Percentiles rank a stretch among this genome's conserved stretches.
phyloP scores from a whole-genome alignment of 768 basidiomycete genomes.

The Lyophyllum decastes region DNA sequence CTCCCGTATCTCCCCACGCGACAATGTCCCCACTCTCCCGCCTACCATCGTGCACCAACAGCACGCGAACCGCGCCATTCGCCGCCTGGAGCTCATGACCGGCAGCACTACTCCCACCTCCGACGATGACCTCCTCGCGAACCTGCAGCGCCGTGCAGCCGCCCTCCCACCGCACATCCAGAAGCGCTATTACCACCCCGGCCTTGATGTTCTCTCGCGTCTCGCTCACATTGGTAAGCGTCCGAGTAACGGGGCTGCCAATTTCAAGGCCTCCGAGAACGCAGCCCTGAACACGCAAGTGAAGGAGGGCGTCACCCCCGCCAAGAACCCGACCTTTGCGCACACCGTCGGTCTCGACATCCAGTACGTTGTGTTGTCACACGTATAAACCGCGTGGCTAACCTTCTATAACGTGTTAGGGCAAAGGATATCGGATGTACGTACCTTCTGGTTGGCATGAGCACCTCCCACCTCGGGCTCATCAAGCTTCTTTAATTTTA shows the following conservation, averaged over 20 bases:
- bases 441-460: slow-evolving; percentile 5
- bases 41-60: slow-evolving; percentile 47
- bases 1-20: slow-evolving; percentile 2
- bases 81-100: slow-evolving; percentile 59
- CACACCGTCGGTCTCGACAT: slow-evolving; percentile 58
- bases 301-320: slow-evolving; percentile 15
- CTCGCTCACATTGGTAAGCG: not conserved
- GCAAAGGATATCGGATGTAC: slow-evolving; percentile 53
- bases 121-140: slow-evolving; percentile 32
- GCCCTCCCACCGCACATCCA: slow-evolving; percentile 27
- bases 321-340: slow-evolving; percentile 14
- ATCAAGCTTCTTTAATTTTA: not conserved
- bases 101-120: slow-evolving; percentile 39
- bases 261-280: slow-evolving; percentile 2
- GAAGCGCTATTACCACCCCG: slow-evolving; percentile 17
- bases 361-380: slow-evolving; percentile 38
- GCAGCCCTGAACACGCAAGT: slow-evolving; percentile 18
- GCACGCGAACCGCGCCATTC: slow-evolving; percentile 54
- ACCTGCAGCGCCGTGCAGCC: slow-evolving; percentile 41
- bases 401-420: slow-evolving; percentile 24
- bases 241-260: not conserved
- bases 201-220: slow-evolving; percentile 2
- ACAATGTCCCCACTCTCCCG: slow-evolving; percentile 8
- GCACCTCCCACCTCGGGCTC: not conserved
- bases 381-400: not conserved